phyloP scores from a whole-genome alignment of 1,284 basidiomycete genomes.

The Ustilago xerochloae region DNA sequence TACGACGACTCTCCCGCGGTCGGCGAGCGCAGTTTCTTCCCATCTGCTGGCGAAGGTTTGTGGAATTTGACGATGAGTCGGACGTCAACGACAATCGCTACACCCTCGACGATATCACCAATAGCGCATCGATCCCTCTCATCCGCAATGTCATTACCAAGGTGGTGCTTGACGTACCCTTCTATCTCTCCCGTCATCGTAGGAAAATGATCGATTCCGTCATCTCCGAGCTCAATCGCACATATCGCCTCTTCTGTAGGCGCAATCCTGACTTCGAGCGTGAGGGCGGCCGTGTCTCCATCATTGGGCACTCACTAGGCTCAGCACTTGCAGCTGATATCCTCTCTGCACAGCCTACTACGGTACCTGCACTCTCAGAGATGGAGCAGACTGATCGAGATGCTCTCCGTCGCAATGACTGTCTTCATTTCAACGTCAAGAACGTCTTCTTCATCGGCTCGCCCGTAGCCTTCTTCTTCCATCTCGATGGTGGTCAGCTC shows the following conservation, averaged over 20 bases:
- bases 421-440: constrained; percentile 69
- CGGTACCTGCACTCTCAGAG: constrained; percentile 60
- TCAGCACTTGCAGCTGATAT: constrained; percentile 73
- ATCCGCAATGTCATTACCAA: constrained; percentile 60
- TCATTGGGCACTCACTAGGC: constrained; percentile 71
- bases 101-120: constrained; percentile 68
- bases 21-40: constrained; percentile 72
- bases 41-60: constrained; percentile 73
- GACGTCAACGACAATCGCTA: constrained; percentile 70
- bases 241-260: constrained; percentile 73
- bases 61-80: constrained; percentile 62
- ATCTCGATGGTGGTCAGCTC: constrained; percentile 72
- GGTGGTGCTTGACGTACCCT: constrained; percentile 72
- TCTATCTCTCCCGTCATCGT: constrained; percentile 70
- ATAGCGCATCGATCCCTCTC: constrained; percentile 51
- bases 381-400: constrained; percentile 16
- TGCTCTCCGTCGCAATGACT: constrained; percentile 23
- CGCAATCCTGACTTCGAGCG: constrained; percentile 70
- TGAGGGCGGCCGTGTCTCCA: constrained; percentile 70
- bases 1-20: constrained; percentile 47
- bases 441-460: constrained; percentile 73
- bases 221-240: constrained; percentile 60
- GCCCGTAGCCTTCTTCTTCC: constrained; percentile 73
- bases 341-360: constrained; percentile 72
- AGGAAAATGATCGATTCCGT: constrained; percentile 71